Evolutionary conservation across 176 grass and related monocot genomes (phyloP).

Genomic region (Zea luxurians): DNA sequence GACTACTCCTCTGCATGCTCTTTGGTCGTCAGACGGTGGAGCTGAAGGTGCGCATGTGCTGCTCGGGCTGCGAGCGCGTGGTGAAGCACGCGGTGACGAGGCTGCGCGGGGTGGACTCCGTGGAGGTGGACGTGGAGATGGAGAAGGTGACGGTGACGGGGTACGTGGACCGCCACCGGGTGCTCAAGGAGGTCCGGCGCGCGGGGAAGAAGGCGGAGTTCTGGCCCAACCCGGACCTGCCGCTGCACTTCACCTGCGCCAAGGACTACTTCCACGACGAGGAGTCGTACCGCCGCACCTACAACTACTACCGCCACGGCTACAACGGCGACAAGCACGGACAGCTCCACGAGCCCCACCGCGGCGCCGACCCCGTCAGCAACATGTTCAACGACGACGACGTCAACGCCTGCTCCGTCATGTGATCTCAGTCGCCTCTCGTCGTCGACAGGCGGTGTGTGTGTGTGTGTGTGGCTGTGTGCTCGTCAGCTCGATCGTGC

Average conservation of each 20-base stretch:
- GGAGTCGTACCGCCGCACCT: constrained; percentile 76
- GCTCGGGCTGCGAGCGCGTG: constrained; percentile 83
- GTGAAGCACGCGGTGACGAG: constrained; percentile 67
- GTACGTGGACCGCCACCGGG: constrained; percentile 77
- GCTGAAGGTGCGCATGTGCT: constrained; percentile 99
- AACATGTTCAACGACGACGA: constrained; percentile 99
- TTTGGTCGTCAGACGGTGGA: constrained; percentile 62
- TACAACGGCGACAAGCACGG: constrained; percentile 97
- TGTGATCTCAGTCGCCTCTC: constrained; percentile 20
- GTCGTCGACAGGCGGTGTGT: background rate
- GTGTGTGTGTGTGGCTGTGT: background rate
- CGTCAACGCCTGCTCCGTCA: constrained; percentile 81
- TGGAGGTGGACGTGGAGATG: constrained; percentile 81
- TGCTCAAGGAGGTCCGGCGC: constrained; percentile 91
- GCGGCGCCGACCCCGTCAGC: constrained; percentile 85
- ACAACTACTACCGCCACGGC: constrained; percentile 95
- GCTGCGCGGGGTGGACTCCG: constrained; percentile 78
- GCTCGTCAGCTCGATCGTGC: background rate
- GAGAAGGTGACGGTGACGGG: constrained; percentile 99
- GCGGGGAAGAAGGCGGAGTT: constrained; percentile 95
- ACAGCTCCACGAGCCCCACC: constrained; percentile 53
- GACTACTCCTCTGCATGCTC: background rate
- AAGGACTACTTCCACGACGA: constrained; percentile 91
- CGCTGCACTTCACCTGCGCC: constrained; percentile 75
- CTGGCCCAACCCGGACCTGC: constrained; percentile 84